A percentile compares a stretch with the other conserved stretches of the same genome.
phyloP scores from a whole-genome alignment of 345 rosid genomes.

The Citrus reticulata region DNA sequence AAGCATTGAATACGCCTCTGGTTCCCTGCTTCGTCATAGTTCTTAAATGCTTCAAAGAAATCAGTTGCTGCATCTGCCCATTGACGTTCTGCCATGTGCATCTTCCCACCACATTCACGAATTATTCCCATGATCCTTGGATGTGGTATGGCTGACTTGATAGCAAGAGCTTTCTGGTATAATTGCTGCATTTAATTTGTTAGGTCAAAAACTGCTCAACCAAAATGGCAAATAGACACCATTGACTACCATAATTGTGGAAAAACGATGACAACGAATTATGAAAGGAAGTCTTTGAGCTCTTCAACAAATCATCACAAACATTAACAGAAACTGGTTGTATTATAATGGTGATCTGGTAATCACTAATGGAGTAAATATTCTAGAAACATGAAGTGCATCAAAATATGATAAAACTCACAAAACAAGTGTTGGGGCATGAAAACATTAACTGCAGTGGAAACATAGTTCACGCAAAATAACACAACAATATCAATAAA shows the following conservation, averaged over 20 bases:
- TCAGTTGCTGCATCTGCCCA: slow-evolving; percentile 99
- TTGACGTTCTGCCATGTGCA: slow-evolving; percentile 99
- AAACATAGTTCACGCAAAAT: neutral
- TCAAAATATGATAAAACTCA: neutral
- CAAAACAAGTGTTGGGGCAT: neutral
- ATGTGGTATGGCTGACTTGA: slow-evolving; percentile 99
- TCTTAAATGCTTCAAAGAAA: slow-evolving; percentile 99
- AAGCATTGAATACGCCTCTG: slow-evolving; percentile 98
- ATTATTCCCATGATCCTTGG: slow-evolving; percentile 99
- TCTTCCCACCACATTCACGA: slow-evolving; percentile 99
- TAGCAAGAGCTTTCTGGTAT: slow-evolving; percentile 95
- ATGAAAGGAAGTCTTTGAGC: neutral
- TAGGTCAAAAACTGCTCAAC: slow-evolving; percentile 10
- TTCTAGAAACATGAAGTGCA: neutral
- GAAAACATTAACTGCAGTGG: neutral
- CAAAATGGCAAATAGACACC: slow-evolving; percentile 3
- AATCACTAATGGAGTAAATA: neutral
- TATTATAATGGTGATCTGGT: neutral
- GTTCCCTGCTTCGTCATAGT: slow-evolving; percentile 99
- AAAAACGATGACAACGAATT: neutral
- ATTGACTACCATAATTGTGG: neutral
- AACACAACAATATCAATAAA: neutral
- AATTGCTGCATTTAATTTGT: slow-evolving; percentile 67
- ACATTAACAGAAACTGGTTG: neutral
- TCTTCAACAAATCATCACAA: neutral